phyloP scores from a whole-genome alignment of 2,329 filamentous ascomycete species.

The Bimuria novae-zelandiae region DNA sequence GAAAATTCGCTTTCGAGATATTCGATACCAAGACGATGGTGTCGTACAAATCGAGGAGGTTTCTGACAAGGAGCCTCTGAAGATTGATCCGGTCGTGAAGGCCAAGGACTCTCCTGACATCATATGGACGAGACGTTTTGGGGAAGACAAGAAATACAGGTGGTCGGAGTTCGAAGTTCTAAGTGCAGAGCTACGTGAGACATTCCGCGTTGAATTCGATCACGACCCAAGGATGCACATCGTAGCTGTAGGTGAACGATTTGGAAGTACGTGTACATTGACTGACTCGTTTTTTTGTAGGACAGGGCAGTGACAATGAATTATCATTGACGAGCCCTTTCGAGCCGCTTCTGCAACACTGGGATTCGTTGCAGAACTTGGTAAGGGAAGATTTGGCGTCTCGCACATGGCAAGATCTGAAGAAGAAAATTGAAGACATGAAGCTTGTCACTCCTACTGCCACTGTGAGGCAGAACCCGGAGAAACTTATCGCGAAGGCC shows the following conservation, averaged over 20 bases:
- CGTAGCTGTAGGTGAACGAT: not conserved
- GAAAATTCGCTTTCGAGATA: not conserved
- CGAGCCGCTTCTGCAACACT: conserved; percentile 16
- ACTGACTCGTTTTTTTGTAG: not conserved
- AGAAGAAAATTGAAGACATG: not conserved
- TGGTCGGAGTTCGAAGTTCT: conserved; percentile 13
- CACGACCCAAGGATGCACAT: conserved; percentile 17
- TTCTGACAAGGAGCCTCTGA: conserved; percentile 8
- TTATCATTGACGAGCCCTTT: conserved; percentile 13
- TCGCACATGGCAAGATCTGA: not conserved
- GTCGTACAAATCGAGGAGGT: not conserved
- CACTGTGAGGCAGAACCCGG: not conserved
- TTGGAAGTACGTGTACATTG: not conserved
- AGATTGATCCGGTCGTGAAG: conserved; percentile 5
- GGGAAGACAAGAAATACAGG: conserved; percentile 11
- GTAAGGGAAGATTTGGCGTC: not conserved
- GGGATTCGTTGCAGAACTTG: conserved; percentile 7
- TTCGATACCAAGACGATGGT: not conserved
- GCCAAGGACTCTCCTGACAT: conserved; percentile 7
- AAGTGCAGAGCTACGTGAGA: conserved; percentile 10
- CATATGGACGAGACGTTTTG: conserved; percentile 12
- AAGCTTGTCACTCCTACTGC: not conserved
- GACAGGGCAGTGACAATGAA: conserved; percentile 6
- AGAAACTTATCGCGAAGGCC: conserved; percentile 4
- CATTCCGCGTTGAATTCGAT: conserved; percentile 9